Evolutionary conservation across 1,284 basidiomycete species (phyloP), one percentile per base, ranked within the genome.

Genomic region (Tranzscheliella williamsii): DNA sequence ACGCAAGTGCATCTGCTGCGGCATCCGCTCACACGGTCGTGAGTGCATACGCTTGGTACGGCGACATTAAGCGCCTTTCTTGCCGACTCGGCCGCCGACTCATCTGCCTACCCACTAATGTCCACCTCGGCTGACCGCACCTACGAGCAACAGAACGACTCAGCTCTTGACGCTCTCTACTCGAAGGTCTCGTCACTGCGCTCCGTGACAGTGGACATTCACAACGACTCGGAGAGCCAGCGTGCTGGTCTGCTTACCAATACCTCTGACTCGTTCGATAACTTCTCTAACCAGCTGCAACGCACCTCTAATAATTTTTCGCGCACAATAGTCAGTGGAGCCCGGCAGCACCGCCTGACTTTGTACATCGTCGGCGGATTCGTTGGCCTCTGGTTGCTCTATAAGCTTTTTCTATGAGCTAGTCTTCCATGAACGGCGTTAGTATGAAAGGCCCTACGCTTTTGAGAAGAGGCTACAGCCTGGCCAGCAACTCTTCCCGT

Each of bases 101-200:
- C n/a, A n/a, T n/a, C n/a, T n/a, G n/a, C n/a, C n/a, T n/a, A n/a
- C n/a, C n/a, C n/a, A n/a, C n/a, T 34, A 42, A 68, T 68, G 66
- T 61, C 62, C 29, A 57, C 56, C 45, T 67, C 62, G 49, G 50
- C 60, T 9, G 60, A 67, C 52, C 58, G 53, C 23, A 62, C 54
- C 7, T 72, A 72, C 54, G 71, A 73, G 51, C 69, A 73, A 50
- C 71, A 73, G 60, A 73, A 73, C 62, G 71, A 73, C 35, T 58
- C 63, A 23, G 56, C 71, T 21, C 58, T 73, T 41, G 62, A 72
- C 50, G 49, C 55, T 9, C 64, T 73, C 32, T 72, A 67, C 50
- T 58, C 58, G 31, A 73, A 73, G 39, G 69, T 70, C 15, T 60
- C 58, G 8, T 67, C 68, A 16, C 41, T 70, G 23, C 56, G 71